Conservation (phyloP, 371 early-diverging fungal genomes). For the Syncephalastrum racemosum region DNA sequence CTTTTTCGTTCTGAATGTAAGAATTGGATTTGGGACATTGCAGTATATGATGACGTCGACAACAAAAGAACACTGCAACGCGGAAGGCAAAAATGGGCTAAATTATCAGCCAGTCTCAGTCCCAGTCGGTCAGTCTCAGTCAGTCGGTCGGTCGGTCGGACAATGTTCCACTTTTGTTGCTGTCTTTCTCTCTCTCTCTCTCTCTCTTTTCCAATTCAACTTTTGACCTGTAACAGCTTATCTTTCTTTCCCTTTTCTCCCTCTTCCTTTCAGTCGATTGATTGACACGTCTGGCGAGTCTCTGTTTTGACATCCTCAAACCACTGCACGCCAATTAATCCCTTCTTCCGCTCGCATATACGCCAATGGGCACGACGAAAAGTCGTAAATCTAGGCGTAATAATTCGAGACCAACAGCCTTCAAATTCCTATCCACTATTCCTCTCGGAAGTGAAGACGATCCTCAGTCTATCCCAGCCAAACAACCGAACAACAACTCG, state of each 20-base stretch:
- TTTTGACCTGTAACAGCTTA: constrained; percentile 3
- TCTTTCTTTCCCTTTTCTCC: constrained; percentile 5
- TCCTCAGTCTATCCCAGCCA: neutral
- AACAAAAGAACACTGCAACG: too few relatives aligned
- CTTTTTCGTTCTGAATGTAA: too few relatives aligned
- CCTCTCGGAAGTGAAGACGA: constrained; percentile 40
- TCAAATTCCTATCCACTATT: constrained; percentile 47
- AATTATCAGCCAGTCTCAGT: too few relatives aligned
- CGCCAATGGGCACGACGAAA: constrained; percentile 59
- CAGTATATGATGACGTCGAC: too few relatives aligned
- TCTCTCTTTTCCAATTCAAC: neutral
- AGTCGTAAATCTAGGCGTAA: constrained; percentile 59
- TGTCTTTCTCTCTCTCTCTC: too few relatives aligned
- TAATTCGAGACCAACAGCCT: constrained; percentile 53
- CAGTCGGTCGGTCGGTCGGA: too few relatives aligned
- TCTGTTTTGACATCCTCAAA: neutral
- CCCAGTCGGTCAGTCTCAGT: too few relatives aligned
- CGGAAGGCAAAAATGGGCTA: too few relatives aligned
- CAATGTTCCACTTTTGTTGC: too few relatives aligned
- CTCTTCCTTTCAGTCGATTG: constrained; percentile 3
- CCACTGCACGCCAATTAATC: constrained; percentile 6
- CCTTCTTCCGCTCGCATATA: constrained; percentile 12
- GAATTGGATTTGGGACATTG: too few relatives aligned
- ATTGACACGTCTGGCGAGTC: too few relatives aligned
- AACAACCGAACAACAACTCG: neutral